Percentiles rank a stretch among this genome's conserved stretches.
Conservation (phyloP, 2,329 filamentous ascomycete genomes). For the Dryadomyces sulphureus region DNA sequence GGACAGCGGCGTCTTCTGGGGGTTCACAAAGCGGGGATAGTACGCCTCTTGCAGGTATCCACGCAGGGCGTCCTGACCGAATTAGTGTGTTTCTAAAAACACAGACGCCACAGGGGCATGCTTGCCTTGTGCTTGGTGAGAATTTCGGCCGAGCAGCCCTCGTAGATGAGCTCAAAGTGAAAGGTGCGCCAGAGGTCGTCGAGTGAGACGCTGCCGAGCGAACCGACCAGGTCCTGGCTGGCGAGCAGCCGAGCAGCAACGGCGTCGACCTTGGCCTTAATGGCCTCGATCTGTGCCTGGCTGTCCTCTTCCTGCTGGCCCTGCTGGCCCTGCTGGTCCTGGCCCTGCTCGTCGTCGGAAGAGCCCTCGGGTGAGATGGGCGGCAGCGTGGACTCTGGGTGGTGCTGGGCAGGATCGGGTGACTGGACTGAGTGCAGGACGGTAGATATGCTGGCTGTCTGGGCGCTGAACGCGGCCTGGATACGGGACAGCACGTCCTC, state of each 20-base stretch:
- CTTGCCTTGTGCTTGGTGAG: constrained; percentile 41
- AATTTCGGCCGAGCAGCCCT: constrained; percentile 42
- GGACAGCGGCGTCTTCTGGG: too few relatives aligned
- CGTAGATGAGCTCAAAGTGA: constrained; percentile 38
- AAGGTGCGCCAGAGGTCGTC: constrained; percentile 44
- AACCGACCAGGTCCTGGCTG: constrained; percentile 17
- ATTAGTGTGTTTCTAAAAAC: not conserved
- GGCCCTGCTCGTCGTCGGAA: constrained; percentile 20
- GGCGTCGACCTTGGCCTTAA: constrained; percentile 45
- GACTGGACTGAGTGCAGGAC: constrained; percentile 44
- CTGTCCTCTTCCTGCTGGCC: too few relatives aligned
- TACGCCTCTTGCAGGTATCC: not conserved
- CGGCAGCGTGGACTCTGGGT: constrained; percentile 2
- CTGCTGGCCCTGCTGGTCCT: too few relatives aligned
- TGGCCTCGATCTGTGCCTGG: constrained; percentile 35
- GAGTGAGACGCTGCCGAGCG: constrained; percentile 15
- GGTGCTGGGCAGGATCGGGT: constrained; percentile 27
- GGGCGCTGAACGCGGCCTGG: constrained; percentile 30
- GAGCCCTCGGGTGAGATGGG: constrained; percentile 11
- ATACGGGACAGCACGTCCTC: constrained; percentile 26
- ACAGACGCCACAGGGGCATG: not conserved
- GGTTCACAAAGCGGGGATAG: not conserved
- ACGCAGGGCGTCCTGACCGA: not conserved
- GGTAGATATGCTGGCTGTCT: constrained; percentile 36
- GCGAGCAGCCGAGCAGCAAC: constrained; percentile 36